Evolutionary conservation across 352 stramenopile genomes (phyloP).

Genomic region (Stephanocyclus meneghinianus): DNA sequence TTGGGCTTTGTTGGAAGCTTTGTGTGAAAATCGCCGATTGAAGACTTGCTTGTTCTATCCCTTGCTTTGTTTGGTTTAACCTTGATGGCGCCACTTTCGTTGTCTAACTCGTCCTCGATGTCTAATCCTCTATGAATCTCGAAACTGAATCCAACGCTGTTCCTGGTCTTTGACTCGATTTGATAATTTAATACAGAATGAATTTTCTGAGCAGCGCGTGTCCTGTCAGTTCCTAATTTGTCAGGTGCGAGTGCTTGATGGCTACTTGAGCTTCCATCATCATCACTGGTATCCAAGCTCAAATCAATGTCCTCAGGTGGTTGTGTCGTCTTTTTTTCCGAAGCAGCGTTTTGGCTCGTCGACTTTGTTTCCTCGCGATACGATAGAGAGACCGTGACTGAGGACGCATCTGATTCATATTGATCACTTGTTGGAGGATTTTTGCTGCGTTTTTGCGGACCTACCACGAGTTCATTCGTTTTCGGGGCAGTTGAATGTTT

Average conservation of each 20-base stretch:
- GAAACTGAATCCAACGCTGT: conserved; percentile 3
- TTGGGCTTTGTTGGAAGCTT: not conserved
- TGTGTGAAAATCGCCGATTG: not conserved
- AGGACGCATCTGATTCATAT: conserved; percentile 10
- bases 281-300: conserved; percentile 11
- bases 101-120: not conserved
- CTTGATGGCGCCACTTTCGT: not conserved
- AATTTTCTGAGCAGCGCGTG: not conserved
- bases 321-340: not conserved
- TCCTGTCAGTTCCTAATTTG: not conserved
- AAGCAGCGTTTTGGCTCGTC: not conserved
- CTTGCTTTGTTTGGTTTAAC: not conserved
- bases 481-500: not conserved
- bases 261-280: not conserved
- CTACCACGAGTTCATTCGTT: not conserved
- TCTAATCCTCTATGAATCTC: conserved; percentile 1
- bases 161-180: not conserved
- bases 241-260: not conserved
- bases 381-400: not conserved
- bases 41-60: not conserved
- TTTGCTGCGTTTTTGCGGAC: not conserved
- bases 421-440: not conserved
- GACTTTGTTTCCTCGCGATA: not conserved
- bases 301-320: conserved; percentile 3
- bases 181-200: not conserved